phyloP scores from a whole-genome alignment of 2,329 filamentous ascomycete species.

The Verruconis gallopava region DNA sequence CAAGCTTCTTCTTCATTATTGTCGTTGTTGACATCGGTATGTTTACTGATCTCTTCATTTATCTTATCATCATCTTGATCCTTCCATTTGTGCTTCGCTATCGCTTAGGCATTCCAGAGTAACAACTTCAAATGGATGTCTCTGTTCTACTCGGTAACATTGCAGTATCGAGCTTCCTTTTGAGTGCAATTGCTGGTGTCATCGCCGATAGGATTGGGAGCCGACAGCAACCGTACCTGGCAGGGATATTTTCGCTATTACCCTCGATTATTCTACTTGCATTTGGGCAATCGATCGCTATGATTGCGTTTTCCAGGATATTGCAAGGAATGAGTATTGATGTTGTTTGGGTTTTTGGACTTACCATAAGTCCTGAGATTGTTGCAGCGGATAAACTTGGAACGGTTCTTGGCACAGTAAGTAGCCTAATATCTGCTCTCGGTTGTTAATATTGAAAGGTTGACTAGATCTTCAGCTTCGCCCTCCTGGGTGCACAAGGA shows the following conservation, averaged over 20 bases:
- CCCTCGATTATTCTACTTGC: slow-evolving; percentile 44
- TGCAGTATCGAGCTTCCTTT: slow-evolving; percentile 39
- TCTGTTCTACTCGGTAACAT: slow-evolving; percentile 42
- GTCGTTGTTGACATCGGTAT: slow-evolving; percentile 42
- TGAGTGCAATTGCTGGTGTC: slow-evolving; percentile 31
- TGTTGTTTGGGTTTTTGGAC: slow-evolving; percentile 46
- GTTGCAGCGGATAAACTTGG: slow-evolving; percentile 44
- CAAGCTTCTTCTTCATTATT: slow-evolving; percentile 45
- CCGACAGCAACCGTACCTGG: slow-evolving; percentile 44
- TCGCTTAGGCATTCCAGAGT: slow-evolving; percentile 34
- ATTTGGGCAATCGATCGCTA: slow-evolving; percentile 33
- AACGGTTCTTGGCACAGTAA: slow-evolving; percentile 28
- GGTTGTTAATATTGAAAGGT: too few species aligned
- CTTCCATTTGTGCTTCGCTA: slow-evolving; percentile 44
- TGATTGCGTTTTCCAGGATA: slow-evolving; percentile 39
- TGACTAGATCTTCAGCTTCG: slow-evolving; percentile 48
- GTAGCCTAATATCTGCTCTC: too few species aligned
- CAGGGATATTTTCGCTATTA: slow-evolving; percentile 40
- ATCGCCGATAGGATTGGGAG: slow-evolving; percentile 42
- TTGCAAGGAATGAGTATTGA: slow-evolving; percentile 46
- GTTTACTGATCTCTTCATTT: slow-evolving; percentile 48
- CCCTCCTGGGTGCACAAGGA: slow-evolving; percentile 43
- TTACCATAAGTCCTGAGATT: slow-evolving; percentile 47
- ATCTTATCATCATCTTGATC: slow-evolving; percentile 45
- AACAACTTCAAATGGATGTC: slow-evolving; percentile 38